Percentiles rank a stretch among this genome's conserved stretches.
Conservation (phyloP, 1,139 yeast genomes). For the Pichia sp. region DNA sequence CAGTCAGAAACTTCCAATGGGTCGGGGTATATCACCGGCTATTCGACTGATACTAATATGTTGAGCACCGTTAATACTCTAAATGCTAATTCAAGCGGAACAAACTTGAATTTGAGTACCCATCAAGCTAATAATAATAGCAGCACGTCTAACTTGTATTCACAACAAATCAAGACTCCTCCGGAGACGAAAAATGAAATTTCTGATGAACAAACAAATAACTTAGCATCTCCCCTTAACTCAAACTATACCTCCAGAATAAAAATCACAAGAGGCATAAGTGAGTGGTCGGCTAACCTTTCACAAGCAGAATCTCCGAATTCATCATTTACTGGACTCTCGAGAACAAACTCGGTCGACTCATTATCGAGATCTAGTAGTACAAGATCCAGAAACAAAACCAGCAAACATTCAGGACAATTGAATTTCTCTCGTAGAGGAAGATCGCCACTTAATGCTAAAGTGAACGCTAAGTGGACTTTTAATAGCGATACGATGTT, state of each 20-base stretch:
- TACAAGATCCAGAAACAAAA: slow-evolving; percentile 8
- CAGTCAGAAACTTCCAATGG: slow-evolving; percentile 28
- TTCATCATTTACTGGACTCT: slow-evolving; percentile 24
- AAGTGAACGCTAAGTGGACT: slow-evolving; percentile 23
- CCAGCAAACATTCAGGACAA: slow-evolving; percentile 3
- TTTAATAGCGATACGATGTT: slow-evolving; percentile 10
- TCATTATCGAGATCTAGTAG: slow-evolving; percentile 20
- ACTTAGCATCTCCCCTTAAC: slow-evolving; percentile 6
- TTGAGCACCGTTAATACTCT: background rate
- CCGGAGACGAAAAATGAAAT: no score
- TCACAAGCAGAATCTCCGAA: slow-evolving; percentile 24
- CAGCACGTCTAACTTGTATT: no score
- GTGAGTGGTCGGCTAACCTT: slow-evolving; percentile 23
- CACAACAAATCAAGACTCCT: no score
- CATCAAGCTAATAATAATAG: no score
- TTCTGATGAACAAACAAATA: slow-evolving; percentile 7
- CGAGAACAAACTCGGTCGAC: slow-evolving; percentile 24
- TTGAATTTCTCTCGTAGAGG: slow-evolving; percentile 24
- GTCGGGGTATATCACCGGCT: slow-evolving; percentile 27
- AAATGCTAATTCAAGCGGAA: background rate
- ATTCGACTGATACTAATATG: slow-evolving; percentile 23
- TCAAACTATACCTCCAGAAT: slow-evolving; percentile 13
- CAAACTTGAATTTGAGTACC: background rate
- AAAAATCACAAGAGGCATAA: slow-evolving; percentile 19
- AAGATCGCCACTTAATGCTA: slow-evolving; percentile 31